phyloP scores from a whole-genome alignment of 345 rosid species.

The Murraya paniculata region DNA sequence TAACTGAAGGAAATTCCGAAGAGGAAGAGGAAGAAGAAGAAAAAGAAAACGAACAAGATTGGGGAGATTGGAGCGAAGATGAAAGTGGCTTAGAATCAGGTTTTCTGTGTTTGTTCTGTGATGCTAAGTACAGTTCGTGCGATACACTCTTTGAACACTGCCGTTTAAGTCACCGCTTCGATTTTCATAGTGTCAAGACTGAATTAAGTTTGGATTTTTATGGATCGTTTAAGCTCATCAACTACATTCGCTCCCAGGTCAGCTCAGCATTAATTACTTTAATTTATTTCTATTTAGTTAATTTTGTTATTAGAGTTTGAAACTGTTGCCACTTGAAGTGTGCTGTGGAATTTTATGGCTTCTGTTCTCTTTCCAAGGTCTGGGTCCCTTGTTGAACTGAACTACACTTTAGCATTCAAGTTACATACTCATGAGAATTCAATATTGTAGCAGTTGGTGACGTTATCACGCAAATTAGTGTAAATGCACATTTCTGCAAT shows the following conservation, averaged over 20 bases:
- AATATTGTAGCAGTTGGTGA: neutral
- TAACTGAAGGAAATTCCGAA: slow-evolving; percentile 14
- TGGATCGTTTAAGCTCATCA: slow-evolving; percentile 74
- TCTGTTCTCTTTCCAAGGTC: neutral
- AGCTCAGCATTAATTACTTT: slow-evolving; percentile 17
- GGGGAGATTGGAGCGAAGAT: slow-evolving; percentile 66
- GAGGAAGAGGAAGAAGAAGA: slow-evolving; percentile 29
- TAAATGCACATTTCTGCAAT: neutral
- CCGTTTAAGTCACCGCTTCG: slow-evolving; percentile 46
- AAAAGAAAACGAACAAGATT: slow-evolving; percentile 37
- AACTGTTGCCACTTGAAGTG: neutral
- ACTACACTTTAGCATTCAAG: neutral
- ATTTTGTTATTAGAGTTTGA: neutral
- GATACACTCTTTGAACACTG: slow-evolving; percentile 64
- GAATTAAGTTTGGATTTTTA: slow-evolving; percentile 67
- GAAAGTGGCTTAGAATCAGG: slow-evolving; percentile 37
- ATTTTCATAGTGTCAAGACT: slow-evolving; percentile 49
- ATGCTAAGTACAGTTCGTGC: slow-evolving; percentile 46
- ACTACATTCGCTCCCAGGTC: slow-evolving; percentile 81
- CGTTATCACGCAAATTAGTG: neutral
- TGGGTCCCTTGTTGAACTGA: neutral
- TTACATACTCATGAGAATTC: neutral
- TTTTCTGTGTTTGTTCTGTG: slow-evolving; percentile 69
- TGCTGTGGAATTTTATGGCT: neutral
- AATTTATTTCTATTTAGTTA: neutral